phyloP scores from a whole-genome alignment of 1,284 basidiomycete genomes.

The Clitocybe nebularis region DNA sequence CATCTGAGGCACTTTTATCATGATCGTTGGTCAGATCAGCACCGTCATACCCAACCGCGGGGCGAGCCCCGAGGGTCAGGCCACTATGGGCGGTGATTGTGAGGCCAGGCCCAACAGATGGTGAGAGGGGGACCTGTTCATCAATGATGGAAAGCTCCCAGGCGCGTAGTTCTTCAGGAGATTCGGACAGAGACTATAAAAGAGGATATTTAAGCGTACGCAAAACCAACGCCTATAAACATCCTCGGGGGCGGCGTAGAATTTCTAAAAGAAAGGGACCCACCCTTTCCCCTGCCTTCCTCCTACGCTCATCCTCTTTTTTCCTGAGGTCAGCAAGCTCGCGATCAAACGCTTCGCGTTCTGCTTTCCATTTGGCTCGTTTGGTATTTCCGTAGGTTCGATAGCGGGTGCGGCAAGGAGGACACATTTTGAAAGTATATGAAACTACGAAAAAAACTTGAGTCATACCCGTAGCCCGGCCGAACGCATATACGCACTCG shows the following conservation, averaged over 20 bases:
- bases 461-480: neutral
- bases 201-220: neutral
- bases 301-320: constrained; percentile 37
- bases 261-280: constrained; percentile 1
- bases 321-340: constrained; percentile 34
- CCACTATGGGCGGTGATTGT: neutral
- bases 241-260: no score
- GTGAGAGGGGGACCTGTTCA: constrained; percentile 23
- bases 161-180: constrained; percentile 28
- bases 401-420: constrained; percentile 45
- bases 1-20: no score
- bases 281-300: constrained; percentile 32
- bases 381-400: constrained; percentile 51
- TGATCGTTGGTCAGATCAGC: no score
- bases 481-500: constrained; percentile 16
- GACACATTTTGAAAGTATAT: constrained; percentile 55
- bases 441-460: constrained; percentile 21
- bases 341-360: constrained; percentile 38
- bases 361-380: constrained; percentile 48
- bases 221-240: constrained; percentile 4
- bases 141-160: constrained; percentile 35
- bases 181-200: constrained; percentile 28
- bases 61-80: no score
- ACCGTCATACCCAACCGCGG: no score
- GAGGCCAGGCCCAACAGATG: constrained; percentile 8